Evolutionary conservation across 2,329 filamentous ascomycete genomes (phyloP).

Genomic region (Drechslerella coelobrocha): DNA sequence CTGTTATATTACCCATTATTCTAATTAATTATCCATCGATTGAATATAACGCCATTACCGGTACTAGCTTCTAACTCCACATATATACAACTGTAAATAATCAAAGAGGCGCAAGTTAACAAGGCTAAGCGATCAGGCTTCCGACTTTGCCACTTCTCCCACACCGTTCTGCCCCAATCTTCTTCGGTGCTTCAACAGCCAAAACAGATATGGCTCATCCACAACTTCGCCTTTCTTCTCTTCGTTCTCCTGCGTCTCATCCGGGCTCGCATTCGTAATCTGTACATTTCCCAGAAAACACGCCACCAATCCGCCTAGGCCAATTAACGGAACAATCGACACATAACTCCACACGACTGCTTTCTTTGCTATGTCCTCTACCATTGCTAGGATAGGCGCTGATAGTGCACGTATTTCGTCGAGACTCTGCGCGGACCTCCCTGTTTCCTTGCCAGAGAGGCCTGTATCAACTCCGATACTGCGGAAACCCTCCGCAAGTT

Average conservation of each 20-base stretch:
- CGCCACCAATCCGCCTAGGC: constrained; percentile 61
- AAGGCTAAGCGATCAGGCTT: background rate
- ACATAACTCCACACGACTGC: constrained; percentile 73
- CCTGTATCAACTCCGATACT: constrained; percentile 56
- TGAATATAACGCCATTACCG: too few relatives aligned
- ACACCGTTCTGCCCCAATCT: constrained; percentile 13
- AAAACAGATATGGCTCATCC: constrained; percentile 45
- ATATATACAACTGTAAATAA: too few relatives aligned
- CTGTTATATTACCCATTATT: too few relatives aligned
- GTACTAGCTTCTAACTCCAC: background rate
- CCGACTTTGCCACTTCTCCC: background rate
- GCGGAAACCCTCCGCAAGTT: constrained; percentile 56
- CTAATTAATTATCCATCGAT: too few relatives aligned
- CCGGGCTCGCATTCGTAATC: constrained; percentile 58
- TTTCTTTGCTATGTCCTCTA: constrained; percentile 62
- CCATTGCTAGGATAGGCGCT: constrained; percentile 56
- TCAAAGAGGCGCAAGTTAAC: too few relatives aligned
- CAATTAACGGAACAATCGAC: constrained; percentile 68
- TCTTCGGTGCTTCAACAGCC: constrained; percentile 42
- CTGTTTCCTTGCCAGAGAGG: constrained; percentile 56
- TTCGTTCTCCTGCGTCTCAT: constrained; percentile 52
- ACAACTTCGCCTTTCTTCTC: constrained; percentile 36
- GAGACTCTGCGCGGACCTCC: constrained; percentile 57
- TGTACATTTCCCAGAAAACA: constrained; percentile 64
- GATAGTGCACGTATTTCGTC: constrained; percentile 58